phyloP scores from a whole-genome alignment of 1,284 basidiomycete species.

The Cryptococcus sp. region DNA sequence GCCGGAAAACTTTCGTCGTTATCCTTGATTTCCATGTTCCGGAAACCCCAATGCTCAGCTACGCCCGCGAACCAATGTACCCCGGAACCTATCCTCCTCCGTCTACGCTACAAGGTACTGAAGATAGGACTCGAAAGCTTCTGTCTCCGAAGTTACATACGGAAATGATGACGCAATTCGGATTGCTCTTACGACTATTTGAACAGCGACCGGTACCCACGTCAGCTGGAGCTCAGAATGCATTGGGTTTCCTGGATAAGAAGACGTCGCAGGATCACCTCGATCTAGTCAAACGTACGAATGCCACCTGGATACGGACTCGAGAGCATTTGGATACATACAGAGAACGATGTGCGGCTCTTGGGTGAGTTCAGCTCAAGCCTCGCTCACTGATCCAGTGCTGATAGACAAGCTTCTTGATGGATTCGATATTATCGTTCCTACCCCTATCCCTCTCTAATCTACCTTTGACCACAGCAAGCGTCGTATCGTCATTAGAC shows the following conservation, averaged over 20 bases:
- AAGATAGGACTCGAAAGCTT: background rate
- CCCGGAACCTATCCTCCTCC: background rate
- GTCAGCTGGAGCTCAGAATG: background rate
- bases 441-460: slow-evolving; percentile 1
- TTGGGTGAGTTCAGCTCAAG: background rate
- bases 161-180: background rate
- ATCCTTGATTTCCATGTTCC: background rate
- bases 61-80: background rate
- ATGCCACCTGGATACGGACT: background rate
- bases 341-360: background rate
- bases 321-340: background rate
- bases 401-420: slow-evolving; percentile 1
- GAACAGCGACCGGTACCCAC: background rate
- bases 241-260: background rate
- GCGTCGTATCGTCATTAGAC: slow-evolving; percentile 4
- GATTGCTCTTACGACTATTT: background rate
- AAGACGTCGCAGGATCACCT: background rate
- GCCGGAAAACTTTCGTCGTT: background rate
- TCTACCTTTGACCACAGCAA: slow-evolving; percentile 1
- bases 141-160: background rate
- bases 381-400: background rate
- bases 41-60: background rate
- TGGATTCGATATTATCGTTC: slow-evolving; percentile 7
- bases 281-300: background rate
- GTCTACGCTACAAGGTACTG: background rate